Base-by-base conservation (phyloP, 2,329 filamentous ascomycete genomes). In the Trichoderma koningii region DNA sequence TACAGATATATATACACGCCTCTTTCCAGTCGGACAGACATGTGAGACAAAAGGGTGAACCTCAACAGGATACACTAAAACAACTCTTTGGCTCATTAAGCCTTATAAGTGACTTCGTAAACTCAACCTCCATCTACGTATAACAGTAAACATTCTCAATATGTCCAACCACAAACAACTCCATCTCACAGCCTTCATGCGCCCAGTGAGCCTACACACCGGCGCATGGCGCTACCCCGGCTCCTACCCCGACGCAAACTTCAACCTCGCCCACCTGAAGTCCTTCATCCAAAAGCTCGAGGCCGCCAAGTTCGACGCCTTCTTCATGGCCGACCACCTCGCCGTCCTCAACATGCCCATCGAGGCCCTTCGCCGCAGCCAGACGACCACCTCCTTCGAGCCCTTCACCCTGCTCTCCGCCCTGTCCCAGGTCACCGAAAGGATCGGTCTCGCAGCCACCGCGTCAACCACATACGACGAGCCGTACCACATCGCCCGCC, bases 181-280 rank as follows among this genome's bases (percentile, higher is more conserved):
- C 6, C 83, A 86, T 67, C 77, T 87, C 4, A 85, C 84, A 2
- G 84, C 83, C 0, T 86, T 86, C 66, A 86, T 87, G 83, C 81
- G 84, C 19, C 84, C 83, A 1, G 82, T 86, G 2, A 82, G 78
- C 52, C 73, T 85, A 10, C 83, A 86, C 67, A 83, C 82, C 2
- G 82, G 84, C 38, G 83, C 83, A 68, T 85, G 83, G 83, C 77
- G 83, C 6, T 85, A 85, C 67, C 83, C 83, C 0, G 81, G 81
- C 3, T 74, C 83, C 0, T 83, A 82, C 63, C 76, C 83, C 0
- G 83, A 86, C 63, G 83, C 83, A 61, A 86, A 86, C 74, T 85
- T 86, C 79, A 85, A 85, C 68, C 77, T 85, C 15, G 72, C 75
- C 21, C 82, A 86, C 67, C 73, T 86, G 5, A 81, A 80, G 53